Evolutionary conservation across 1,284 basidiomycete genomes (phyloP).

Genomic region (Mycena sp.): DNA sequence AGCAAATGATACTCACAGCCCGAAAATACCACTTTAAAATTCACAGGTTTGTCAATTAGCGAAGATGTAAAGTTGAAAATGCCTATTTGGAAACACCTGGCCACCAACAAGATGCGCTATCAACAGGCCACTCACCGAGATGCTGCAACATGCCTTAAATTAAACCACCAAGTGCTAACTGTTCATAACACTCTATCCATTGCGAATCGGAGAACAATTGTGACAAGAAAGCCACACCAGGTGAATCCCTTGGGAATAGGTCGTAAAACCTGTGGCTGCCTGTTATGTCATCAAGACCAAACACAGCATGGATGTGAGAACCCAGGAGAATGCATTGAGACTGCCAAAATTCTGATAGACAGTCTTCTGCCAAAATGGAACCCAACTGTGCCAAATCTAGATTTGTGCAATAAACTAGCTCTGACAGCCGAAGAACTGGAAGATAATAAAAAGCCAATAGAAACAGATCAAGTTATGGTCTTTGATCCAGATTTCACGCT

Average conservation of each 20-base stretch:
- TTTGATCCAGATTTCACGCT: no score
- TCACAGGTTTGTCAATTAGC: no score
- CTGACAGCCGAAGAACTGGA: neutral
- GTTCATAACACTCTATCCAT: neutral
- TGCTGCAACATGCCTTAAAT: neutral
- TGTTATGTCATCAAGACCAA: neutral
- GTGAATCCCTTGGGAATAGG: neutral
- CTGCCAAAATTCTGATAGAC: neutral
- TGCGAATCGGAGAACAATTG: neutral
- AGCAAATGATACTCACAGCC: no score
- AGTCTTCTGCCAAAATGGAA: constrained; percentile 3
- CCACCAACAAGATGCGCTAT: neutral
- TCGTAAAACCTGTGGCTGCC: neutral
- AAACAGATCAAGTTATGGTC: no score
- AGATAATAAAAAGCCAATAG: neutral
- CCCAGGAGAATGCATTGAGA: constrained; percentile 1
- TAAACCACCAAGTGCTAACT: neutral
- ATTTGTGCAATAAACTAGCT: neutral
- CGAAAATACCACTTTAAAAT: no score
- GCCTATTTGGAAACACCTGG: neutral
- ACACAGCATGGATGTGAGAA: neutral
- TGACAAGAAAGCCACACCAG: neutral
- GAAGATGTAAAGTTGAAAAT: neutral
- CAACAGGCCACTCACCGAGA: neutral
- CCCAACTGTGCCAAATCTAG: neutral